A percentile compares a stretch with the other conserved stretches of the same genome.
These are phyloP conservation scores for Metschnikowia dekortorum DNA, from an alignment of 805 yeast species.

Conservation along the genomic window DNA sequence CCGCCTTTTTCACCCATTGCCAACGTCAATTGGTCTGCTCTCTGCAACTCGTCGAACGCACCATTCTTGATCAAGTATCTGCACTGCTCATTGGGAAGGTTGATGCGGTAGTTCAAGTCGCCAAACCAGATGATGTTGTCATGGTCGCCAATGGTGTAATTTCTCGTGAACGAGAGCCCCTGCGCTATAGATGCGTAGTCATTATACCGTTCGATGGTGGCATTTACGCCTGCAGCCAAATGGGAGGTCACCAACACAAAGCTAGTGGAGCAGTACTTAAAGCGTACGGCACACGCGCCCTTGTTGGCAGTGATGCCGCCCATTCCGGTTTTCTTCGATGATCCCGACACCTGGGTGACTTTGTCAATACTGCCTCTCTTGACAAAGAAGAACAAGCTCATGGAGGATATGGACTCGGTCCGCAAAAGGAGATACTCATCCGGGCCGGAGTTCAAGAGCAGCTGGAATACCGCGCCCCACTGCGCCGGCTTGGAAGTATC, in stretches of 20 bases:
- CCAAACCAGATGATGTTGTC: constrained; percentile 93
- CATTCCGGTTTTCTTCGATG: constrained; percentile 89
- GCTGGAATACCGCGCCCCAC: constrained; percentile 71
- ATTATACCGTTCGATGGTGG: constrained; percentile 77
- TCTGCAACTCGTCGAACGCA: constrained; percentile 49
- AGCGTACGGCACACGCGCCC: constrained; percentile 92
- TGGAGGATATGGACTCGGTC: constrained; percentile 72
- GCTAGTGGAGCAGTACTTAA: constrained; percentile 68
- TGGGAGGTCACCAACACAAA: constrained; percentile 88
- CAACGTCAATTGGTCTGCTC: constrained; percentile 70
- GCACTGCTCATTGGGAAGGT: constrained; percentile 68
- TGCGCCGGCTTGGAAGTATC: constrained; percentile 72
- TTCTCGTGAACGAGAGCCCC: constrained; percentile 76
- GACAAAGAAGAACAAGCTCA: constrained; percentile 61
- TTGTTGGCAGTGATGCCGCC: constrained; percentile 98
- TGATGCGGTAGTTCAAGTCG: constrained; percentile 83
- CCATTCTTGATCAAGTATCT: constrained; percentile 47
- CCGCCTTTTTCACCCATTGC: constrained; percentile 57
- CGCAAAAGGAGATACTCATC: constrained; percentile 57
- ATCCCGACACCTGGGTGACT: constrained; percentile 86
- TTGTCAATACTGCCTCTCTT: constrained; percentile 34
- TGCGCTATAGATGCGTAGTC: constrained; percentile 74
- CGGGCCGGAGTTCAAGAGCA: constrained; percentile 50
- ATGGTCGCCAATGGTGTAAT: constrained; percentile 72
- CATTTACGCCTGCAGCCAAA: constrained; percentile 86